phyloP scores from a whole-genome alignment of 2,329 filamentous ascomycete species.

The Diaporthe nobilis region DNA sequence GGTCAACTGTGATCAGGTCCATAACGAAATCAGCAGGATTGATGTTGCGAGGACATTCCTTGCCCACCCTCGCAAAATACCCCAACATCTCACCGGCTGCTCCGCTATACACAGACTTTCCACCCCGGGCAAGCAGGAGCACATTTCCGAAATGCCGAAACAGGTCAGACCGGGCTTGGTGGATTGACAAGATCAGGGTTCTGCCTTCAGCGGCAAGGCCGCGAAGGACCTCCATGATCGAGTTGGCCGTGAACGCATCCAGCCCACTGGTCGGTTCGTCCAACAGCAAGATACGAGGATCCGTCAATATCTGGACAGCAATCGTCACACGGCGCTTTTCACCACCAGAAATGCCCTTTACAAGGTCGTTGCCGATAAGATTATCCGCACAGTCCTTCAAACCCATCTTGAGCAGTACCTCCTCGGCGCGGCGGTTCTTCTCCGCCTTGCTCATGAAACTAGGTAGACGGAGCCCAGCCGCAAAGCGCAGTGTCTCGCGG shows the following conservation, averaged over 20 bases:
- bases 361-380: conserved; percentile 77
- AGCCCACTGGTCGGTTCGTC: conserved; percentile 84
- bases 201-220: conserved; percentile 80
- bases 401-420: conserved; percentile 81
- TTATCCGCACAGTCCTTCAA: conserved; percentile 85
- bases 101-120: conserved; percentile 77
- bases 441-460: conserved; percentile 78
- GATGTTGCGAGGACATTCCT: conserved; percentile 76
- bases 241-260: conserved; percentile 83
- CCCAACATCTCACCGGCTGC: conserved; percentile 73
- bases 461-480: conserved; percentile 79
- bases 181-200: conserved; percentile 82
- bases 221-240: conserved; percentile 81
- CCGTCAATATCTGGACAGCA: conserved; percentile 82
- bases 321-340: conserved; percentile 85
- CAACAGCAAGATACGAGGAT: conserved; percentile 79
- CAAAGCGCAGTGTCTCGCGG: conserved; percentile 79
- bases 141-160: conserved; percentile 81
- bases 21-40: conserved; percentile 85
- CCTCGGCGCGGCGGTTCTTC: conserved; percentile 77
- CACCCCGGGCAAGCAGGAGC: conserved; percentile 78
- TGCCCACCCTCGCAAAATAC: conserved; percentile 73
- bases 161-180: conserved; percentile 81
- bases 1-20: conserved; percentile 82
- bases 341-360: conserved; percentile 85